Evolutionary conservation across 1,139 yeast species (phyloP), one percentile per base, ranked within the genome.

Genomic region (Yamadazyma oceani): DNA sequence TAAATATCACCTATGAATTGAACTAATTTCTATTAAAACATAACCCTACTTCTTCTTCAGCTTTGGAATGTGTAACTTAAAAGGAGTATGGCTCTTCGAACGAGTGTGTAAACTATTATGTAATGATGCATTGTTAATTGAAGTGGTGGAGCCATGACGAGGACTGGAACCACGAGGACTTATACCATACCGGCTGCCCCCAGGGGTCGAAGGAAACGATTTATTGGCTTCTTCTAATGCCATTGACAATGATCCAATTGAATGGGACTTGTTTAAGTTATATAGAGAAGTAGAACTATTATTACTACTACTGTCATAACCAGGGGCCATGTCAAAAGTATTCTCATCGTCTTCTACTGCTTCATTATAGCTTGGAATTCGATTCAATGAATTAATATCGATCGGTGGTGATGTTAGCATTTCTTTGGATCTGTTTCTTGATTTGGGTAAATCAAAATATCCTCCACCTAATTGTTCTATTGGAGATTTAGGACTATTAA

Each of bases 401-500:
- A 46, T 17, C 4, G 38, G 26, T 5, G 41, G 17, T 2, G 44
- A 35, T 3, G 15, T 25, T 3, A 61, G 34, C 25, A 51, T 49
- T 1, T 42, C 44, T 11, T 42, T 38, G 1, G 66, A 52, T 7
- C 44, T 54, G 4, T 47, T 26, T 19, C n/a, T 34, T n/a, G 15
- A 6, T 8, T n/a, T 30, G 8, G 50, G 48, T 2, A 49, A 22
- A 31, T 49, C 52, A 32, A 49, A 49, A 36, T 49, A 49, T 16
- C 48, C 45, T 9, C 30, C 31, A 21, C 69, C 53, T 17, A 66
- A 57, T 46, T 67, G 75, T 40, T 68, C 73, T 31, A 64, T 41
- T 0, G 75, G 74, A 7, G 69, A 57, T 38, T 61, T 66, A 2
- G 70, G 63, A 17, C 61, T 54, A 24, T 57, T 55, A 34, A 62